Base-by-base conservation (phyloP, 2,329 filamentous ascomycete species). In the Metarhizium humberi region DNA sequence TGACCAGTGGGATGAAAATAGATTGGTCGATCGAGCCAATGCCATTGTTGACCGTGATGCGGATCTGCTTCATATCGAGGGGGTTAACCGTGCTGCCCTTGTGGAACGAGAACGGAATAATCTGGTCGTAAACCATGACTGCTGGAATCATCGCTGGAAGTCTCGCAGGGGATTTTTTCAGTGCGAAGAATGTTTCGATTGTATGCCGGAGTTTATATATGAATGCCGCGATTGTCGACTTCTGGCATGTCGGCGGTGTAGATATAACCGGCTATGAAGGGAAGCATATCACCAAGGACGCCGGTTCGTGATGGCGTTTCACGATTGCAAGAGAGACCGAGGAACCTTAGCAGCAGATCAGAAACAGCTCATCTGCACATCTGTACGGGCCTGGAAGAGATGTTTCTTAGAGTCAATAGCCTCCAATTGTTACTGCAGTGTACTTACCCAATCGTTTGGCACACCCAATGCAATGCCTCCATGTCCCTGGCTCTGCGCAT, bases 151-250 rank as follows among this genome's bases (percentile, higher is more conserved):
- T 16, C 8, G 6, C 1, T 59, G 58, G 56, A n/a, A 3, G 1
- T 3, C 1, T 34, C 55, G 10, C 3, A 3, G 0, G 1, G 58
- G 53, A 6, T 1, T 1, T 2, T 10, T 25, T 42, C 32, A 7
- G 13, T 60, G 56, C 51, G 58, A 58, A 8, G 53, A 56, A 38
- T 60, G 58, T 18, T 2, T 36, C 10, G 2, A 40, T n/a, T 14
- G 58, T 8, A 65, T 79, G 54, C 67, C 63, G 0, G 0, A 58
- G 0, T 81, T 67, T 59, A 78, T 81, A 11, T 75, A 71, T 38
- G 71, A 77, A 56, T 79, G 78, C 59, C 54, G 45, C 0, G 68
- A 71, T 50, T 81, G 78, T 57, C 61, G 65, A 3, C 63, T 78
- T 6, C 63, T 69, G 61, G 73, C 69, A n/a, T 80, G 78, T 57